Evolutionary conservation across 352 stramenopile genomes (phyloP).

Genomic region (Plasmopara muralis): DNA sequence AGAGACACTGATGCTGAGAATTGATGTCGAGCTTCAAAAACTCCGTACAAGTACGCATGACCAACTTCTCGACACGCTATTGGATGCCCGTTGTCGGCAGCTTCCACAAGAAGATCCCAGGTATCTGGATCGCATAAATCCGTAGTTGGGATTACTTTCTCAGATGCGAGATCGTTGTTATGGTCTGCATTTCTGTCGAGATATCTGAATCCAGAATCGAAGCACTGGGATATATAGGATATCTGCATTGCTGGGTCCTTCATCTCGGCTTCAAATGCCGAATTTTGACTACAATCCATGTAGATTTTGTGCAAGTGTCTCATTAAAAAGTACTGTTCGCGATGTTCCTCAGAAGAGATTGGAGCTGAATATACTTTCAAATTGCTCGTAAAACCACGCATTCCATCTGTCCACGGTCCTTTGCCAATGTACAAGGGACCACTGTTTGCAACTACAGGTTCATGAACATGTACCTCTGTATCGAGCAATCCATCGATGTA

Average conservation of each 20-base stretch:
- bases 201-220: conserved; percentile 1
- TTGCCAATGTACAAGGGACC: conserved; percentile 62
- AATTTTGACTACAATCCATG: neutral
- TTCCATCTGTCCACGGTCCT: conserved; percentile 58
- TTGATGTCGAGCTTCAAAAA: conserved; percentile 10
- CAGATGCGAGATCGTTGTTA: conserved; percentile 4
- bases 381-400: conserved; percentile 57
- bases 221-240: conserved; percentile 32
- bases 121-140: conserved; percentile 19
- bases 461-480: conserved; percentile 34
- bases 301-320: conserved; percentile 24
- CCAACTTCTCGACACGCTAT: conserved; percentile 25
- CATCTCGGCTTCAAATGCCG: neutral
- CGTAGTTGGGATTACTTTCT: conserved; percentile 3
- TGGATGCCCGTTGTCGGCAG: conserved; percentile 27
- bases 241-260: conserved; percentile 25
- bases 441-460: conserved; percentile 42
- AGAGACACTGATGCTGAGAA: conserved; percentile 7
- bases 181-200: neutral
- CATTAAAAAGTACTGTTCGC: conserved; percentile 21
- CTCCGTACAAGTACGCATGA: conserved; percentile 34
- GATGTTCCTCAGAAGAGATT: conserved; percentile 28
- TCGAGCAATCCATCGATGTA: conserved; percentile 60
- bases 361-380: conserved; percentile 35
- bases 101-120: conserved; percentile 31